phyloP scores from a whole-genome alignment of 108 stramenopile genomes.

The Cylindrotheca closterium region DNA sequence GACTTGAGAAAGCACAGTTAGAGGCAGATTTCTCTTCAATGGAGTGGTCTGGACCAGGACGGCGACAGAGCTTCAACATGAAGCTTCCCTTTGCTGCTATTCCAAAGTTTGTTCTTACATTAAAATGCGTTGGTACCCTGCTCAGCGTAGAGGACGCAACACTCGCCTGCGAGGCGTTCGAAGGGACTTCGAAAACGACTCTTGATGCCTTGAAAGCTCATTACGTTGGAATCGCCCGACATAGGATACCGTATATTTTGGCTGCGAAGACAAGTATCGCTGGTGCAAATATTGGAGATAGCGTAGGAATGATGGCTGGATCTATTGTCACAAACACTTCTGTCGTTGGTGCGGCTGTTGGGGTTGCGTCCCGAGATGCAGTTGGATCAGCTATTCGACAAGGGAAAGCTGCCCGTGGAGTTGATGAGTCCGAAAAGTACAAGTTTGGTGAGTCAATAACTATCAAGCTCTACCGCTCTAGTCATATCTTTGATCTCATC shows the following conservation, averaged over 20 bases:
- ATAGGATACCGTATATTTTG: neutral
- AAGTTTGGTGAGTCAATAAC: neutral
- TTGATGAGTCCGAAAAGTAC: neutral
- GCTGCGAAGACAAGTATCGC: neutral
- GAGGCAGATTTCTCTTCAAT: constrained; percentile 5
- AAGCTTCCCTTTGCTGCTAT: constrained; percentile 2
- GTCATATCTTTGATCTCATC: no score
- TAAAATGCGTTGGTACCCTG: neutral
- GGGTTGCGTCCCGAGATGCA: constrained; percentile 4
- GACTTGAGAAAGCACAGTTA: neutral
- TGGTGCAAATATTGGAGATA: constrained; percentile 5
- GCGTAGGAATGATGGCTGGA: neutral
- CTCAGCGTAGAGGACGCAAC: neutral
- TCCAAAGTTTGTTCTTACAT: neutral
- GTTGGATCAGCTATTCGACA: neutral
- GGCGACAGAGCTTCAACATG: neutral
- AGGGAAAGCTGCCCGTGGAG: constrained; percentile 3
- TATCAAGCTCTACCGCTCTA: no score
- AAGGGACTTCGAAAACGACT: constrained; percentile 1
- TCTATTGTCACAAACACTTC: neutral
- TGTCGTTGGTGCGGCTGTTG: neutral
- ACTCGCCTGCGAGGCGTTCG: neutral
- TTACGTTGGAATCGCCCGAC: neutral
- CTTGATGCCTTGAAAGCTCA: neutral
- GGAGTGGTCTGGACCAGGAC: neutral